Evolutionary conservation across 768 basidiomycete species (phyloP), one percentile per base, ranked within the genome.

Genomic region (Clavulina sp.): DNA sequence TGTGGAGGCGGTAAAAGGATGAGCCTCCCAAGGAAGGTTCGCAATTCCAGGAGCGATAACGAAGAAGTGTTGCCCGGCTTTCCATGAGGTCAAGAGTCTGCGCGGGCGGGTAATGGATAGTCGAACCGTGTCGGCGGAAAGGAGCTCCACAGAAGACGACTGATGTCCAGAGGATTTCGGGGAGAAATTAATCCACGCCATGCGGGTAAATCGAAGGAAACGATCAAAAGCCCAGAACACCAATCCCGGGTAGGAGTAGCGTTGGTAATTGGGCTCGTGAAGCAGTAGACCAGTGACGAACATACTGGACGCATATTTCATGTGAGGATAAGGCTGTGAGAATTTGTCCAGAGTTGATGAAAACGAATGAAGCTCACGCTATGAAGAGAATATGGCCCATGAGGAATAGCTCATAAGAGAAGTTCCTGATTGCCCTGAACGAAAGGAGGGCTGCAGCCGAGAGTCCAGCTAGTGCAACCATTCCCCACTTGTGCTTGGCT

Each of bases 401-500:
- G 58, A 80, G 84, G 66, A 86, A 86, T 3, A 68, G 57, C 62
- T 82, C 75, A 59, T 78, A 81, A 58, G 69, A 72, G 3, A 64
- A 65, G 29, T 66, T 69, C 32, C 80, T 69, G 47, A 83, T 58
- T 3, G 73, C 67, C 9, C 65, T 62, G 9, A 78, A 54, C 24
- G 79, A 80, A 18, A 73, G 57, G 48, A 74, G 50, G 48, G 75
- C 69, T 7, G 34, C 34, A 19, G 19, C 9, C 9, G 34, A 38
- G 34, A 38, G 19, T 7, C 9, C 34, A 7, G 34, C 34, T 19
- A 38, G 7, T 38, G 34, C 7, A 38, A 38, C 34, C 9, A 38
- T 19, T 7, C 34, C 34, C 34, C 34, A 38, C 34, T n/a, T n/a
- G n/a, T n/a, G n/a, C n/a, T n/a, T n/a, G n/a, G n/a, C n/a, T n/a